These are phyloP conservation scores for Pseudogymnoascus sp. DNA, from an alignment of 2,329 filamentous ascomycete genomes.

Conservation along the genomic window DNA sequence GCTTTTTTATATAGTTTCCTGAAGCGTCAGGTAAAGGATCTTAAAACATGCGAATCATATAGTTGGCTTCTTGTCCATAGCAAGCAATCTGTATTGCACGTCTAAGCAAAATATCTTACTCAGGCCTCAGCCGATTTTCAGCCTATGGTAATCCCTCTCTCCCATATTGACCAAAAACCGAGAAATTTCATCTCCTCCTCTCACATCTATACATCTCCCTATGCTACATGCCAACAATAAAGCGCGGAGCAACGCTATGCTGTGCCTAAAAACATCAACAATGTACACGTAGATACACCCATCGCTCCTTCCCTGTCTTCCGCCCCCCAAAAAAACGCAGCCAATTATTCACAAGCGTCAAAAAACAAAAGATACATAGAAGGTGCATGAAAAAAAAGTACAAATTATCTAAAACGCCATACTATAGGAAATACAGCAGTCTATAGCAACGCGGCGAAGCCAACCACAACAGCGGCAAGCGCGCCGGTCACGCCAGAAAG, in stretches of 20 bases:
- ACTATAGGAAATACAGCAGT: neutral
- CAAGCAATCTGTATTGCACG: neutral
- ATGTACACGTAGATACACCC: neutral
- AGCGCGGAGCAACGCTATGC: neutral
- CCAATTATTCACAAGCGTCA: neutral
- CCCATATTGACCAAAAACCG: neutral
- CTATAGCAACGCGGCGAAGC: neutral
- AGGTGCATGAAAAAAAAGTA: conserved; percentile 10
- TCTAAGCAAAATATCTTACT: neutral
- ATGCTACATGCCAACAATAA: neutral
- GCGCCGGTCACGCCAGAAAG: neutral
- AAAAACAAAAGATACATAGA: neutral
- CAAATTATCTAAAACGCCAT: neutral
- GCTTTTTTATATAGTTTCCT: neutral
- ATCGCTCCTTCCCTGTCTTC: neutral
- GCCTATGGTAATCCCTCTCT: too few species aligned
- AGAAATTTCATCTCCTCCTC: neutral
- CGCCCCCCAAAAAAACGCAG: neutral
- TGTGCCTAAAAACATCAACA: neutral
- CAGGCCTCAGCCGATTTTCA: neutral
- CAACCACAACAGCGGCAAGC: neutral
- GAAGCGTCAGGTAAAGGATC: neutral
- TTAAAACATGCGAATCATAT: neutral
- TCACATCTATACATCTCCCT: neutral
- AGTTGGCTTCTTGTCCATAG: neutral